A percentile compares a stretch with the other conserved stretches of the same genome.
Evolutionary conservation across 2,329 filamentous ascomycete genomes (phyloP).

Genomic region (Purpureocillium lavendulum): DNA sequence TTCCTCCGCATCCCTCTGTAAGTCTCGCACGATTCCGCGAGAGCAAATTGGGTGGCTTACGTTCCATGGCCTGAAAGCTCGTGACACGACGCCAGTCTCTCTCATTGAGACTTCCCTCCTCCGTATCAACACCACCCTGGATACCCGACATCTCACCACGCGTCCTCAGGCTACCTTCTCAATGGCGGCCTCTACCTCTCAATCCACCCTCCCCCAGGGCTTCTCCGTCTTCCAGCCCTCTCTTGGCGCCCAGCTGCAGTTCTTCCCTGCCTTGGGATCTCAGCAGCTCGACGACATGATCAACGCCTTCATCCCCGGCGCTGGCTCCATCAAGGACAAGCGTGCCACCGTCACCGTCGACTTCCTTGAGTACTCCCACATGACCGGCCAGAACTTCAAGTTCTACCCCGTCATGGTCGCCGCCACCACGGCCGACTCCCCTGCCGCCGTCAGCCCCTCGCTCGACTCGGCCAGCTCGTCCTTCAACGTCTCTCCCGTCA

Average conservation of each 20-base stretch:
- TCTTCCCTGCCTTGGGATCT: conserved; percentile 57
- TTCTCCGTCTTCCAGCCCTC: conserved; percentile 54
- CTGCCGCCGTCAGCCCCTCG: conserved; percentile 30
- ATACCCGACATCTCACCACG: not conserved
- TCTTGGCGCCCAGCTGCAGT: conserved; percentile 50
- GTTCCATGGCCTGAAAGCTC: not conserved
- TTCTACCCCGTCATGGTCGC: conserved; percentile 45
- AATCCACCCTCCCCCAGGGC: conserved; percentile 29
- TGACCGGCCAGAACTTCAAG: conserved; percentile 51
- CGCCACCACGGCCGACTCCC: conserved; percentile 27
- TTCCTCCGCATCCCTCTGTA: too few species aligned
- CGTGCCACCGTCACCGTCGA: conserved; percentile 48
- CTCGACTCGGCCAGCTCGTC: conserved; percentile 38
- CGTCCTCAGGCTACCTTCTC: not conserved
- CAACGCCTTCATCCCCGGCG: conserved; percentile 46
- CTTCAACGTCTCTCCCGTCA: conserved; percentile 40
- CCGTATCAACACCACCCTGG: not conserved
- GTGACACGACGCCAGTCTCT: conserved; percentile 1
- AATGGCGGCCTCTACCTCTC: conserved; percentile 17
- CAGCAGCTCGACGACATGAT: conserved; percentile 54
- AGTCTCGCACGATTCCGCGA: too few species aligned
- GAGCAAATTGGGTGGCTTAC: too few species aligned
- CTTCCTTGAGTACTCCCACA: conserved; percentile 45
- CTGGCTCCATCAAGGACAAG: conserved; percentile 48
- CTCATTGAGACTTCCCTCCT: too few species aligned